A percentile compares a stretch with the other conserved stretches of the same genome.
These are phyloP conservation scores for Gossypium sturtianum DNA, from an alignment of 345 rosid species.

Conservation along the genomic window DNA sequence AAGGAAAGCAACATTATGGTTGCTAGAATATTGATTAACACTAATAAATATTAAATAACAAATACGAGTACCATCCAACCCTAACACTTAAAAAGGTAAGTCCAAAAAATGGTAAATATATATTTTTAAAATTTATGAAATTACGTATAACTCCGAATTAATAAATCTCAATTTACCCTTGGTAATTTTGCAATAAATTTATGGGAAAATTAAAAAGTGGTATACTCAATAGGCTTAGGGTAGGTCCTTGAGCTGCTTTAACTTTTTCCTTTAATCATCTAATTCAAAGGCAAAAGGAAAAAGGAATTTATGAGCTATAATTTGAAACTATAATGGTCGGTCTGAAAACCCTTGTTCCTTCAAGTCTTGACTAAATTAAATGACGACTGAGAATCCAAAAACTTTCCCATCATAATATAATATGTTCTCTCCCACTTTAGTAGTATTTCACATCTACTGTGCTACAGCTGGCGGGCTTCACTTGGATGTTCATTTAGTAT, in stretches of 20 bases:
- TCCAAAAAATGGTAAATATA: too few species aligned
- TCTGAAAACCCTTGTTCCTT: constrained; percentile 1
- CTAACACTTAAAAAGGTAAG: too few species aligned
- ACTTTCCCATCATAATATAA: background rate
- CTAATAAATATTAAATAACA: too few species aligned
- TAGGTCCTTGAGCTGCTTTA: background rate
- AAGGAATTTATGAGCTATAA: background rate
- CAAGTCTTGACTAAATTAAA: background rate
- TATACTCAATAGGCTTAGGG: background rate
- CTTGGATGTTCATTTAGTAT: too few species aligned
- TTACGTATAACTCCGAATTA: too few species aligned
- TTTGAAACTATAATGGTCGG: constrained; percentile 27
- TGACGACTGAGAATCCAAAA: constrained; percentile 26
- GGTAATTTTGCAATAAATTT: too few species aligned
- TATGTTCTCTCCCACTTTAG: background rate
- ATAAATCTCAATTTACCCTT: too few species aligned
- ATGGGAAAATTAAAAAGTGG: background rate
- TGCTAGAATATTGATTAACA: too few species aligned
- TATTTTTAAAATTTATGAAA: too few species aligned
- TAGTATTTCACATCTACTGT: background rate
- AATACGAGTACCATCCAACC: too few species aligned
- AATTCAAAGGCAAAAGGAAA: background rate
- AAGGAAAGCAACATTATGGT: too few species aligned
- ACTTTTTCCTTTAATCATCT: background rate
- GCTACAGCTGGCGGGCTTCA: constrained; percentile 12